These are phyloP conservation scores for Neopestalotiopsis sp. DNA, from an alignment of 2,329 filamentous ascomycete genomes.

Conservation along the genomic window DNA sequence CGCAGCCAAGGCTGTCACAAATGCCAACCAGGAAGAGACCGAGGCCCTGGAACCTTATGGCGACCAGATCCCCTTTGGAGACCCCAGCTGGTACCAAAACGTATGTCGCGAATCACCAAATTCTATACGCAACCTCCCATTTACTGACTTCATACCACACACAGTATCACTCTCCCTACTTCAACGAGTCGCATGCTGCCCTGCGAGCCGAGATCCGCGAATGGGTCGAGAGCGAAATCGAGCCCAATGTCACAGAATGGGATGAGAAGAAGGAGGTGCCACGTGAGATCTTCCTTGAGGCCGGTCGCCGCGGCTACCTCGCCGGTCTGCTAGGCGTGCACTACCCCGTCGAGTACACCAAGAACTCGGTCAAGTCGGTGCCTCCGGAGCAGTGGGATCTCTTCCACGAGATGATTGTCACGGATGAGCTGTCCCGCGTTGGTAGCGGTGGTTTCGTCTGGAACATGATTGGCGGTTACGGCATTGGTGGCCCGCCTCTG, in stretches of 20 bases:
- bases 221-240: constrained; percentile 89
- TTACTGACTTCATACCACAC: not conserved
- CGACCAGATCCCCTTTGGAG: constrained; percentile 85
- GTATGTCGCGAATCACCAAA: constrained; percentile 58
- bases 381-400: constrained; percentile 92
- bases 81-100: constrained; percentile 93
- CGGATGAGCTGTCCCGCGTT: constrained; percentile 88
- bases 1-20: constrained; percentile 40
- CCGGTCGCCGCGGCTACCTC: constrained; percentile 91
- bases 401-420: constrained; percentile 96
- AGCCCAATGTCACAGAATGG: constrained; percentile 94
- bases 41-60: constrained; percentile 87
- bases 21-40: constrained; percentile 53
- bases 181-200: constrained; percentile 90
- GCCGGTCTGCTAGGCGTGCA: constrained; percentile 87
- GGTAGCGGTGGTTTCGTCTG: constrained; percentile 94
- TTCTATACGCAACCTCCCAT: not conserved
- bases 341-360: constrained; percentile 78
- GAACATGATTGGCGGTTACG: constrained; percentile 96
- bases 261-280: constrained; percentile 94
- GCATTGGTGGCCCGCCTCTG: constrained; percentile 90
- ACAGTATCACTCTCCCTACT: constrained; percentile 95
- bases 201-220: constrained; percentile 89
- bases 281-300: constrained; percentile 88
- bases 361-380: constrained; percentile 77